These are phyloP conservation scores for Rosa chinensis DNA, from an alignment of 306 rosid species.

Conservation along the genomic window DNA sequence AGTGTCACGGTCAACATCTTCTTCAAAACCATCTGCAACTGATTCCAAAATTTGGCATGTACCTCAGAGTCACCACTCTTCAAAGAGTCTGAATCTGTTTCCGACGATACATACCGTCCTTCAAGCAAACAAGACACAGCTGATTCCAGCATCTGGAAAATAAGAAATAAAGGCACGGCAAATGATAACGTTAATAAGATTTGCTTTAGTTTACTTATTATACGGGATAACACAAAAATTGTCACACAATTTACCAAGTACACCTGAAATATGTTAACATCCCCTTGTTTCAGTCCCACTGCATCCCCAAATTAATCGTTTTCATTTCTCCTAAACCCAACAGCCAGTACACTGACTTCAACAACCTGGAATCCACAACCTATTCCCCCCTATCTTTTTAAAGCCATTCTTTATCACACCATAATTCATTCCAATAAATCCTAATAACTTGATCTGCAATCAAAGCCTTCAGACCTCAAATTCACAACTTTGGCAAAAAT, in stretches of 20 bases:
- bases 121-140: constrained; percentile 80
- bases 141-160: constrained; percentile 74
- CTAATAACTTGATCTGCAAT: not conserved
- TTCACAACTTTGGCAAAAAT: not conserved
- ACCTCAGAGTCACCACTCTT: constrained; percentile 44
- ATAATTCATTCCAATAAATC: not conserved
- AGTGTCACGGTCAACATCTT: constrained; percentile 64
- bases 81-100: constrained; percentile 45
- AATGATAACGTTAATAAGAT: not conserved
- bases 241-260: not conserved
- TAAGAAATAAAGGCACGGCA: not conserved
- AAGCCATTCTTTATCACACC: not conserved
- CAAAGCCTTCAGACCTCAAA: not conserved
- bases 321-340: not conserved
- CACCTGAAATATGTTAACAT: not conserved
- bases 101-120: constrained; percentile 65
- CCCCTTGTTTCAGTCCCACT: not conserved
- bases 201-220: not conserved
- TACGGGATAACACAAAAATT: not conserved
- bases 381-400: not conserved
- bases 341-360: not conserved
- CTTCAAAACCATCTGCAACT: constrained; percentile 80
- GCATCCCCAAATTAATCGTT: not conserved
- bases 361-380: not conserved
- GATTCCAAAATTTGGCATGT: constrained; percentile 78